phyloP scores from a whole-genome alignment of 2,329 filamentous ascomycete genomes.

The Colletotrichum tropicale region DNA sequence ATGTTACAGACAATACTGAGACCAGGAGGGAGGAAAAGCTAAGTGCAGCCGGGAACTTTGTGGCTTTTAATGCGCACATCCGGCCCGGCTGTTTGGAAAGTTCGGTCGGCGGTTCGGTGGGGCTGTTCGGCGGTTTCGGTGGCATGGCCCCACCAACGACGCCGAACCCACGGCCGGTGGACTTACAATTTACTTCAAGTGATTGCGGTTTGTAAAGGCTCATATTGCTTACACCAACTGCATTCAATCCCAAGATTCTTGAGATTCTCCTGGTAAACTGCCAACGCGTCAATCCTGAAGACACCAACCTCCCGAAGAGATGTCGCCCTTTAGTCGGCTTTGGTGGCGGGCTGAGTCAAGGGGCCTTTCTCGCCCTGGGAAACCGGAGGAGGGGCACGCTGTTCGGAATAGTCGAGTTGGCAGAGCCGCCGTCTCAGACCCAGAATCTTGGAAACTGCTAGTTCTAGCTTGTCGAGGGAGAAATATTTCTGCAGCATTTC shows the following conservation, averaged over 20 bases:
- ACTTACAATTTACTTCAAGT: background rate
- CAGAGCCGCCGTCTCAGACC: background rate
- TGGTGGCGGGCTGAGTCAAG: slow-evolving; percentile 20
- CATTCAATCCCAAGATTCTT: too few species aligned
- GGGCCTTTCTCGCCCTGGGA: slow-evolving; percentile 6
- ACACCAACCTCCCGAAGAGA: background rate
- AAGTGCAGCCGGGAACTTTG: background rate
- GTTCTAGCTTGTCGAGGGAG: background rate
- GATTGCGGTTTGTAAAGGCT: background rate
- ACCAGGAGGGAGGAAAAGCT: background rate
- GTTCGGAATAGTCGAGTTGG: background rate
- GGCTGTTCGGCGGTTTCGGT: background rate
- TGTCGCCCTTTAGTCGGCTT: slow-evolving; percentile 4
- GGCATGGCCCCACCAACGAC: slow-evolving; percentile 3
- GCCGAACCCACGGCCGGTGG: background rate
- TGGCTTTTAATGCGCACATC: background rate
- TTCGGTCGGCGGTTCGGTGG: slow-evolving; percentile 7
- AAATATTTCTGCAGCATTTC: slow-evolving; percentile 11
- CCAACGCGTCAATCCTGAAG: background rate
- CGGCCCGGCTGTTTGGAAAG: background rate
- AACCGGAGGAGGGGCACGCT: slow-evolving; percentile 3
- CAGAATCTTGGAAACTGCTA: slow-evolving; percentile 4
- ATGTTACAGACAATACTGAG: background rate
- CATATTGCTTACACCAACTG: too few species aligned
- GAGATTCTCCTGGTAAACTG: too few species aligned